These are phyloP conservation scores for Fragilaria crotonensis DNA, from an alignment of 108 stramenopile genomes.

Conservation along the genomic window DNA sequence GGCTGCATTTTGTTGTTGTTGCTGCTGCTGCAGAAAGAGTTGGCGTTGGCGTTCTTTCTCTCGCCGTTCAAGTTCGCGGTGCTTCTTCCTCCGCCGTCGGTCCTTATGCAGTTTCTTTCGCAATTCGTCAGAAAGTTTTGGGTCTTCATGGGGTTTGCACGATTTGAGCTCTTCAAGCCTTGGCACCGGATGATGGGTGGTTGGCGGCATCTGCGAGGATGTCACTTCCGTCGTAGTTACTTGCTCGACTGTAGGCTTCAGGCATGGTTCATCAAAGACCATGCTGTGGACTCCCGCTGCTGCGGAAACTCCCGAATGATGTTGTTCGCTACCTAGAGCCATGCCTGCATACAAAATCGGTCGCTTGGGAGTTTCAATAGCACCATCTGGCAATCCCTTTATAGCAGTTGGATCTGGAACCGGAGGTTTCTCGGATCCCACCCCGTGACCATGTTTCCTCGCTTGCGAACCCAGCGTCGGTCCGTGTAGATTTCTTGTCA, in stretches of 20 bases:
- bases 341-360: constrained; percentile 72
- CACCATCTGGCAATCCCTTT: constrained; percentile 3
- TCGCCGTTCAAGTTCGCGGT: constrained; percentile 12
- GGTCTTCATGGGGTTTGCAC: constrained; percentile 5
- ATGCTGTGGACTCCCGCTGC: constrained; percentile 61
- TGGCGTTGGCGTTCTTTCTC: constrained; percentile 28
- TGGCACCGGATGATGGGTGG: constrained; percentile 18
- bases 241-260: neutral
- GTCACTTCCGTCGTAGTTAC: neutral
- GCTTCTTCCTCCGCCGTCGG: constrained; percentile 19
- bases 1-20: constrained; percentile 42
- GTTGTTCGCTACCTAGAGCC: constrained; percentile 65
- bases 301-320: constrained; percentile 50
- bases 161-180: neutral
- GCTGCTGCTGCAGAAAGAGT: constrained; percentile 30
- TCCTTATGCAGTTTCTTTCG: constrained; percentile 14
- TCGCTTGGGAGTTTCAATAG: constrained; percentile 12
- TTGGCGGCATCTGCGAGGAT: neutral
- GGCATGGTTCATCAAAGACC: neutral
- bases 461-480: constrained; percentile 40
- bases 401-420: constrained; percentile 1
- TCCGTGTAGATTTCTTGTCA: constrained; percentile 60
- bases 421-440: constrained; percentile 10
- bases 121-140: constrained; percentile 18
- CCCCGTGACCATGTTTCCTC: constrained; percentile 30